Evolutionary conservation across 345 rosid genomes (phyloP).

Genomic region (Linum usitatissimum): DNA sequence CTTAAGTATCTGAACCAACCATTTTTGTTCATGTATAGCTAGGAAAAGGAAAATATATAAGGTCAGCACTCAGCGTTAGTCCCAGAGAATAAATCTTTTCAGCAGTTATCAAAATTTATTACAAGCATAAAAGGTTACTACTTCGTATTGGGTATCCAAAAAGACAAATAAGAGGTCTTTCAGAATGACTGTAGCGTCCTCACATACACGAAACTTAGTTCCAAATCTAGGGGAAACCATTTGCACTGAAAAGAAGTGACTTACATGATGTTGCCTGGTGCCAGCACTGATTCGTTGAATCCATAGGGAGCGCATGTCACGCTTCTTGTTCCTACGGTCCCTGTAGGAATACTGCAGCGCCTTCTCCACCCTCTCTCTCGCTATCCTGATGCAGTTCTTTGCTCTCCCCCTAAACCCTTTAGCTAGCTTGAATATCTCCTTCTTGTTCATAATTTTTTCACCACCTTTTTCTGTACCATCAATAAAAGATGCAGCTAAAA

Average conservation of each 20-base stretch:
- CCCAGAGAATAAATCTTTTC: no score
- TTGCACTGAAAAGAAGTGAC: background rate
- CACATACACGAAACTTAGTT: background rate
- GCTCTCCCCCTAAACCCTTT: constrained; percentile 94
- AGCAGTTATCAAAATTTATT: no score
- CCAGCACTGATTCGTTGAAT: constrained; percentile 91
- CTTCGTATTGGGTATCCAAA: no score
- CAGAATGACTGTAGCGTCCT: no score
- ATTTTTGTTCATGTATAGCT: background rate
- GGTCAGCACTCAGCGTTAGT: background rate
- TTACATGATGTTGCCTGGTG: constrained; percentile 75
- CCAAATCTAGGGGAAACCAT: background rate
- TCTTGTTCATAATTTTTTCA: constrained; percentile 51
- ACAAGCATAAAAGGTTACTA: no score
- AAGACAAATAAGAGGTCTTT: no score
- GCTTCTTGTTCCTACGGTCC: constrained; percentile 91
- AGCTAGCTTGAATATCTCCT: constrained; percentile 71
- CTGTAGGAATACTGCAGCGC: constrained; percentile 89
- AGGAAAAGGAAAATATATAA: background rate
- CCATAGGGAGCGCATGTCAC: constrained; percentile 96
- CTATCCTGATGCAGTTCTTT: constrained; percentile 83
- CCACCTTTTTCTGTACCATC: background rate
- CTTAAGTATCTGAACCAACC: background rate
- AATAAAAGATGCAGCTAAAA: background rate
- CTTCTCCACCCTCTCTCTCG: constrained; percentile 92